Base-by-base conservation (phyloP, 345 rosid species). In the Populus alba region DNA sequence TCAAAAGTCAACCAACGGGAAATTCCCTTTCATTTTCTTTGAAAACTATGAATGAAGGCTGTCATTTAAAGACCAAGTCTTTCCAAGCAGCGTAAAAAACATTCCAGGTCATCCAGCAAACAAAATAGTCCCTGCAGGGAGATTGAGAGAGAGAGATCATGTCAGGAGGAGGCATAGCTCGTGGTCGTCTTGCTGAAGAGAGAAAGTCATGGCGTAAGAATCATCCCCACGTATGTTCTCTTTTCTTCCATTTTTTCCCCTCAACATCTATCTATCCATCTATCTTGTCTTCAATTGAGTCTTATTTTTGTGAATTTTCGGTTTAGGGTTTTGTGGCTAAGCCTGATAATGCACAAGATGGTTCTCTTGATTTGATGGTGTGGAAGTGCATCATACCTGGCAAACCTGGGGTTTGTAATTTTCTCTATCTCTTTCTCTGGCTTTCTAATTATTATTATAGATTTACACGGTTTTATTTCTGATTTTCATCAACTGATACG, bases 101-200 rank as follows among this genome's bases (percentile, higher is more conserved):
- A n/a, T 25, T 59, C 59, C 20, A 53, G 18, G 20, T 23, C 15
- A 59, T 23, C 23, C 23, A 59, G 4, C 65, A 4, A 59, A 10
- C 62, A 59, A 25, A n/a, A 1, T 1, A n/a, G 16, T 59, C 29
- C 11, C 65, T 59, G 65, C 65, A 59, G 29, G 10, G 2, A 59
- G 65, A 59, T n/a, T n/a, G 65, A 59, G 12, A 59, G 29, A 10
- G 16, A 9, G 12, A 11, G 16, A 59, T 70, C 16, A 76, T 68
- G 79, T 76, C 79, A 5, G 73, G 79, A 31, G 79, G 73, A 67
- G 70, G 70, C n/a, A 67, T 76, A 25, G 78, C 78, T 11, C 72
- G 73, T 22, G 78, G 78, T 23, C 73, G 73, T 35, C 72, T 76
- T 9, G 47, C 78, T 29, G 78, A 76, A 65, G 73, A 76, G 72